A percentile compares a stretch with the other conserved stretches of the same genome.
Evolutionary conservation across 305 asterid species (phyloP).

Genomic region (Salvia sclarea): DNA sequence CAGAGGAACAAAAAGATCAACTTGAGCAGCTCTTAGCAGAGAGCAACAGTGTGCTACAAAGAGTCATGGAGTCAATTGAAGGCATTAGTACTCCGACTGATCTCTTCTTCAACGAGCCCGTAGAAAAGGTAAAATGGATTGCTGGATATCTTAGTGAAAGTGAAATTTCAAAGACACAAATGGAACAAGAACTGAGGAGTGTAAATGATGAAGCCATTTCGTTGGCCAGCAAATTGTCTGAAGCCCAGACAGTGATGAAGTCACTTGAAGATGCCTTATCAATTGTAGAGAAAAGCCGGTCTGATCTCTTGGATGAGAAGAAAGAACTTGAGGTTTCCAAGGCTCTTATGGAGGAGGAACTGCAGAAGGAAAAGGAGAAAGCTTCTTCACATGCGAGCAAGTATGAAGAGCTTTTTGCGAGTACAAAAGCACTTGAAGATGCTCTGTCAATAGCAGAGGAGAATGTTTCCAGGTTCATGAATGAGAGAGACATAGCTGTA

Average conservation of each 20-base stretch:
- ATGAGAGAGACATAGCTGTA: conserved; percentile 59
- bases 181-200: conserved; percentile 62
- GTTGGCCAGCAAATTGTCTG: conserved; percentile 52
- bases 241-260: conserved; percentile 47
- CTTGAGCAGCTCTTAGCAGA: conserved; percentile 68
- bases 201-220: conserved; percentile 58
- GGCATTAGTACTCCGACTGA: conserved; percentile 56
- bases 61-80: conserved; percentile 68
- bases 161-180: conserved; percentile 53
- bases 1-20: conserved; percentile 61
- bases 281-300: conserved; percentile 52
- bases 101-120: conserved; percentile 58
- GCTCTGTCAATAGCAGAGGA: conserved; percentile 61
- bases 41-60: conserved; percentile 71
- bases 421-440: conserved; percentile 57
- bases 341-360: conserved; percentile 56
- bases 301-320: conserved; percentile 66
- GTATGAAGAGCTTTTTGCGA: conserved; percentile 58
- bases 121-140: conserved; percentile 77
- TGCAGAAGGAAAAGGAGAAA: conserved; percentile 61
- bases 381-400: conserved; percentile 50
- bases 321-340: conserved; percentile 65
- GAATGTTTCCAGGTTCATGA: conserved; percentile 50
- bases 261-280: conserved; percentile 67
- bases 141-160: conserved; percentile 52